Evolutionary conservation across 306 rosid genomes (phyloP).

Genomic region (Pyrus communis): DNA sequence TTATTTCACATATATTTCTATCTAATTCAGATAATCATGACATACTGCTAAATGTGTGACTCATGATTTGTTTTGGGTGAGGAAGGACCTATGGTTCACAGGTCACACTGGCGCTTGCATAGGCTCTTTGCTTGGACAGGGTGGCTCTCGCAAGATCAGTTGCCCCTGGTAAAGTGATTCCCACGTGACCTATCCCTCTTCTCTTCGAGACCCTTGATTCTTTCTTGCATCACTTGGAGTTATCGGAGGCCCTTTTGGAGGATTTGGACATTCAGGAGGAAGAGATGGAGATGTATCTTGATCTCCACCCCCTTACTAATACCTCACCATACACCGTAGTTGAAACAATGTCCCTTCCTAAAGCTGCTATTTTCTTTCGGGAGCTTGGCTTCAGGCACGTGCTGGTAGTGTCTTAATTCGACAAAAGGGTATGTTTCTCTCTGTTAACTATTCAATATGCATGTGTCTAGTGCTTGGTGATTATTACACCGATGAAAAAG

Average conservation of each 20-base stretch:
- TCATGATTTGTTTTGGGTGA: conserved; percentile 42
- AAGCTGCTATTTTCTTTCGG: conserved; percentile 64
- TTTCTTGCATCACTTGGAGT: conserved; percentile 31
- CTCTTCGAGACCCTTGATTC: too few species aligned
- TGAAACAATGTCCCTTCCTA: conserved; percentile 67
- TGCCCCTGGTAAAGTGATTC: too few species aligned
- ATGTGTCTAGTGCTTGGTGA: too few species aligned
- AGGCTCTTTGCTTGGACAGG: conserved; percentile 71
- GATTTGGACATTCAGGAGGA: conserved; percentile 54
- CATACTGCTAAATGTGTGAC: too few species aligned
- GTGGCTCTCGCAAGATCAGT: conserved; percentile 42
- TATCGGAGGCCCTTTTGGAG: conserved; percentile 61
- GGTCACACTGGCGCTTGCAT: conserved; percentile 84
- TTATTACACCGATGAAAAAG: not conserved
- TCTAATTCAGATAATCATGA: too few species aligned
- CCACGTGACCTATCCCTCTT: too few species aligned
- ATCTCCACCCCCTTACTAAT: conserved; percentile 63
- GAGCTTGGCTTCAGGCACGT: conserved; percentile 67
- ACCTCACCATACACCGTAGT: conserved; percentile 57
- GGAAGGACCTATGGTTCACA: conserved; percentile 89
- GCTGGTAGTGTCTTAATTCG: conserved; percentile 51
- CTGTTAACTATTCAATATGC: too few species aligned
- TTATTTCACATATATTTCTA: too few species aligned
- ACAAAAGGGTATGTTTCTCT: conserved; percentile 27
- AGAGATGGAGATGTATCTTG: conserved; percentile 71